These are phyloP conservation scores for Rhizopus delemar DNA, from an alignment of 371 early-diverging fungal genomes.

Conservation along the genomic window DNA sequence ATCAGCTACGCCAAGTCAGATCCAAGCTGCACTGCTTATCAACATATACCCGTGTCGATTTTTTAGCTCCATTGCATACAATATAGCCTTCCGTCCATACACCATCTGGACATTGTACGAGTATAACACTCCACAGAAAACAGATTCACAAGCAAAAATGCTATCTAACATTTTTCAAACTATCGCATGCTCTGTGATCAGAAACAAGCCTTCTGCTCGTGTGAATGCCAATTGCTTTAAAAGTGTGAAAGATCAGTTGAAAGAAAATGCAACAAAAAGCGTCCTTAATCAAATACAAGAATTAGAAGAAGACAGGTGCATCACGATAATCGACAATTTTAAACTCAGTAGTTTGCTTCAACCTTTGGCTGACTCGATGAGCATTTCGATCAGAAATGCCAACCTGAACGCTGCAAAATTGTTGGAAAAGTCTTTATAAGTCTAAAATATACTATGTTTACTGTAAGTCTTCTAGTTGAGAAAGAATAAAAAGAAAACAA, in stretches of 20 bases:
- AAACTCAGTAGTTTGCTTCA: conserved; percentile 4
- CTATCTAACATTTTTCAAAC: conserved; percentile 14
- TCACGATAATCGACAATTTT: conserved; percentile 5
- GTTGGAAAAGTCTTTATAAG: conserved; percentile 6
- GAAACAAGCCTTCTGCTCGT: conserved; percentile 2
- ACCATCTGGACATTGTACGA: conserved; percentile 21
- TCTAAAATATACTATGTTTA: background rate
- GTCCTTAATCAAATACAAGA: conserved; percentile 13
- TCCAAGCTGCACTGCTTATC: conserved; percentile 18
- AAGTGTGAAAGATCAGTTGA: conserved; percentile 16
- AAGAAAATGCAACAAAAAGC: conserved; percentile 9
- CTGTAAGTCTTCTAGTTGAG: background rate
- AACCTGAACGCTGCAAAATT: conserved; percentile 18
- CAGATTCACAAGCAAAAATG: conserved; percentile 10
- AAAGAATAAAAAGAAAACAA: background rate
- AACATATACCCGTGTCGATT: conserved; percentile 16
- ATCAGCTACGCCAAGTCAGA: conserved; percentile 18
- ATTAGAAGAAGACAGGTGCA: conserved; percentile 8
- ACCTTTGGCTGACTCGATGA: conserved; percentile 14
- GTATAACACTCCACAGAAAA: conserved; percentile 16
- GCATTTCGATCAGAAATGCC: conserved; percentile 15
- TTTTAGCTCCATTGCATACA: conserved; percentile 17
- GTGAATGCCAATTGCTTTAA: conserved; percentile 11
- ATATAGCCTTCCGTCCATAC: conserved; percentile 17
- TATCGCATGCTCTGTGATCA: conserved; percentile 8